A percentile compares a stretch with the other conserved stretches of the same genome.
These are phyloP conservation scores for Globomyces pollinis-pini DNA, from an alignment of 192 early-diverging fungal species.

Conservation along the genomic window DNA sequence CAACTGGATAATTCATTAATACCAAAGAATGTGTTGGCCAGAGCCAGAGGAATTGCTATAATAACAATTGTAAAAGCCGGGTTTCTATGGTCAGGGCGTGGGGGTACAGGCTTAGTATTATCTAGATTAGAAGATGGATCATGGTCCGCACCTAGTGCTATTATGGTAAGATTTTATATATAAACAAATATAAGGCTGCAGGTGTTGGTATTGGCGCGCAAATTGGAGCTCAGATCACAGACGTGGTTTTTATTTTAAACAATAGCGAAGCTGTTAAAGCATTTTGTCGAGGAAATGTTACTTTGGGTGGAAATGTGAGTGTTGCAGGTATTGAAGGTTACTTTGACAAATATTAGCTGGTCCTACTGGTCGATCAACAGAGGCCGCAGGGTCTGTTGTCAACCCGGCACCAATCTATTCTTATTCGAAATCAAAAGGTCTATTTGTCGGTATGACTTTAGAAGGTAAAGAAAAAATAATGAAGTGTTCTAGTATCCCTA, in stretches of 20 bases:
- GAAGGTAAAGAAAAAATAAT: too few relatives aligned
- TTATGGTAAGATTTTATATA: too few relatives aligned
- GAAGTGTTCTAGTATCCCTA: too few relatives aligned
- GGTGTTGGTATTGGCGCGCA: constrained; percentile 80
- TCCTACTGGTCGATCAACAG: constrained; percentile 76
- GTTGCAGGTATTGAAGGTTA: too few relatives aligned
- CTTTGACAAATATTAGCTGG: too few relatives aligned
- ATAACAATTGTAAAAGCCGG: constrained; percentile 87
- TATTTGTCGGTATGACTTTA: constrained; percentile 86
- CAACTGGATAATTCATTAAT: constrained; percentile 29
- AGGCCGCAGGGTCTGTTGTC: constrained; percentile 62
- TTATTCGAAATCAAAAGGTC: constrained; percentile 83
- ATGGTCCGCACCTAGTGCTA: constrained; percentile 76
- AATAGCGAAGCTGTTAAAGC: constrained; percentile 75
- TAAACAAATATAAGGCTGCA: too few relatives aligned
- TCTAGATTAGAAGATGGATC: constrained; percentile 65
- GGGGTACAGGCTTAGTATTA: constrained; percentile 84
- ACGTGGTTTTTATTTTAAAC: constrained; percentile 87
- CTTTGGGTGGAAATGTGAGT: constrained; percentile 69
- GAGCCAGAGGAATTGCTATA: constrained; percentile 62
- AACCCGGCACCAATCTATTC: constrained; percentile 84
- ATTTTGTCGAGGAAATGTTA: constrained; percentile 81
- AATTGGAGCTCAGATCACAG: constrained; percentile 85
- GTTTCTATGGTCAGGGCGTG: constrained; percentile 75
- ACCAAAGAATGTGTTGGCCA: constrained; percentile 24